Conservation (phyloP, 306 rosid species). For the Vigna angularis region DNA sequence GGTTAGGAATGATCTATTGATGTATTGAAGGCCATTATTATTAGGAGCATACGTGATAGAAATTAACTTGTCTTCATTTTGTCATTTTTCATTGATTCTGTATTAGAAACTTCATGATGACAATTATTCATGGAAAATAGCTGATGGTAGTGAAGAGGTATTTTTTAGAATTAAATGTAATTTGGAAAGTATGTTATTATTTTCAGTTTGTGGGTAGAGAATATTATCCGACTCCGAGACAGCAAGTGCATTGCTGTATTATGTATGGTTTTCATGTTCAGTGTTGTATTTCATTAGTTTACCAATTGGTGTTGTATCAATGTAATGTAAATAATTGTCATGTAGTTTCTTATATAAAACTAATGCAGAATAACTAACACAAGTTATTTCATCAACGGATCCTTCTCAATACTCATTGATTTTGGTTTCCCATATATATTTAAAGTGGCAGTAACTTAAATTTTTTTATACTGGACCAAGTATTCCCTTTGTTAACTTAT, state of each 20-base stretch:
- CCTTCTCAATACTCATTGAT: neutral
- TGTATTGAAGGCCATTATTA: neutral
- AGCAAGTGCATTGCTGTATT: neutral
- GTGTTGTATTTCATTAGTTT: neutral
- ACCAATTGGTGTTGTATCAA: neutral
- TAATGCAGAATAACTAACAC: no score
- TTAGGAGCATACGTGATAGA: neutral
- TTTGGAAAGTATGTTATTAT: neutral
- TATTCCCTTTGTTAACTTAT: conserved; percentile 7
- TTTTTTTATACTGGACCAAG: conserved; percentile 3
- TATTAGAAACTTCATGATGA: neutral
- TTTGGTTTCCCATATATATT: neutral
- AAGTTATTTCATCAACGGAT: neutral
- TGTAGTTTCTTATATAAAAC: neutral
- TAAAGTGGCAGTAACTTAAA: neutral
- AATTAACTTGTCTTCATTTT: neutral
- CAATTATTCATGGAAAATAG: neutral
- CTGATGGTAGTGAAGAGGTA: neutral
- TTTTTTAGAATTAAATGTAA: neutral
- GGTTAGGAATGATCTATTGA: neutral
- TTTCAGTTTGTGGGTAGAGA: neutral
- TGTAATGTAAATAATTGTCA: neutral
- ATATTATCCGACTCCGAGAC: neutral
- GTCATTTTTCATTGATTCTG: neutral
- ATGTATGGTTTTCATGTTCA: neutral